Evolutionary conservation across 208 protist species (phyloP).

Genomic region (Leishmania martiniquensis): DNA sequence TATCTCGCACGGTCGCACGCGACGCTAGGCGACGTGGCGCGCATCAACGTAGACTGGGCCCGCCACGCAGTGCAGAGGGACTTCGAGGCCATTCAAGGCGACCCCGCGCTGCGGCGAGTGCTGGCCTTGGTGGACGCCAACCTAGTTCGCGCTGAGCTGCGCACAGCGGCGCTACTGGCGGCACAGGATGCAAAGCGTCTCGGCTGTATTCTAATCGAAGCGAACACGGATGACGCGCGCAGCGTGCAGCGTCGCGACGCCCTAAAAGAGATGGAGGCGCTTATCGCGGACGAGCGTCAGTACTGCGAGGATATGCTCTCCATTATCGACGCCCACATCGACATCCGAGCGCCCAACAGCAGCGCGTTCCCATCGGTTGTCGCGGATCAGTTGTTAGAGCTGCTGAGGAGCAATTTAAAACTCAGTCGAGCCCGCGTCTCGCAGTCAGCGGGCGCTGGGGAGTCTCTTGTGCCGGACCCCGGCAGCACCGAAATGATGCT

Average conservation of each 20-base stretch:
- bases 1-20: conserved; percentile 79
- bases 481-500: conserved; percentile 6
- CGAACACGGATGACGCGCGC: conserved; percentile 22
- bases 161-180: conserved; percentile 31
- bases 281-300: conserved; percentile 33
- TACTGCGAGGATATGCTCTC: conserved; percentile 40
- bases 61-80: conserved; percentile 55
- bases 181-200: conserved; percentile 41
- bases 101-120: conserved; percentile 52
- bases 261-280: conserved; percentile 35
- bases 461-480: not conserved
- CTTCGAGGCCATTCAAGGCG: conserved; percentile 63
- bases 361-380: conserved; percentile 45
- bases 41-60: conserved; percentile 68
- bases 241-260: conserved; percentile 13
- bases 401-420: conserved; percentile 42
- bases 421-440: conserved; percentile 18
- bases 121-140: conserved; percentile 74
- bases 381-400: conserved; percentile 44
- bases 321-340: conserved; percentile 57
- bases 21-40: conserved; percentile 71
- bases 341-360: conserved; percentile 40
- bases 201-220: conserved; percentile 16
- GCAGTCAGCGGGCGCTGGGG: not conserved
- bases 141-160: conserved; percentile 62